Evolutionary conservation across 805 yeast genomes (phyloP).

Genomic region (Kodamaea nitidulidarum): DNA sequence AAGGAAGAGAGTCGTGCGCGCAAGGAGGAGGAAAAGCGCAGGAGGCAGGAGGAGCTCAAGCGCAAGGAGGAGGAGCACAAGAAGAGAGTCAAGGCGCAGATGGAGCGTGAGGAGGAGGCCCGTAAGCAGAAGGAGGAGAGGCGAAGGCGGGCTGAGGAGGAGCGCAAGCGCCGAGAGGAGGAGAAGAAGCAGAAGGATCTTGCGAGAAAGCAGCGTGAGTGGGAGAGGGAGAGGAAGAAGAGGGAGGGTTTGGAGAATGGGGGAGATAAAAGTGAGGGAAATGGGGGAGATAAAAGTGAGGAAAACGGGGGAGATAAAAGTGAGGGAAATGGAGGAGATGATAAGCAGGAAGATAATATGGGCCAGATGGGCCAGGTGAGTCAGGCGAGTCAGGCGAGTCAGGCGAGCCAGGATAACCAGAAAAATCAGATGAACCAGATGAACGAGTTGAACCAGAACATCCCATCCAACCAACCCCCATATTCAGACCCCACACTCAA

Average conservation of each 20-base stretch:
- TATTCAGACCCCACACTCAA: too few species aligned
- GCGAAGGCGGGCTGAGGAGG: constrained; percentile 11
- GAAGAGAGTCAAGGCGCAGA: constrained; percentile 27
- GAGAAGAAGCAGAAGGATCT: constrained; percentile 10
- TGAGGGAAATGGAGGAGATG: too few species aligned
- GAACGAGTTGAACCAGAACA: not conserved
- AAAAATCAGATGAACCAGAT: constrained; percentile 9
- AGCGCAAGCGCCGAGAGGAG: constrained; percentile 11
- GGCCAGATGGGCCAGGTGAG: constrained; percentile 10
- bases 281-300: too few species aligned
- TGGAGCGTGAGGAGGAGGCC: constrained; percentile 29
- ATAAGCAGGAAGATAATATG: constrained; percentile 4
- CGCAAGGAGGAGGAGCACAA: constrained; percentile 31
- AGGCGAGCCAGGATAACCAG: too few species aligned
- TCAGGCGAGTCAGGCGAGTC: constrained; percentile 5
- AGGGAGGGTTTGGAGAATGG: constrained; percentile 16
- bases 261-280: constrained; percentile 11
- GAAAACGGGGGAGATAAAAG: too few species aligned
- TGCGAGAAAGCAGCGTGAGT: constrained; percentile 10
- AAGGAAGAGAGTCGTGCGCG: constrained; percentile 37
- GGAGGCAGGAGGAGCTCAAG: constrained; percentile 33
- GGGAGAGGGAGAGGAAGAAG: constrained; percentile 6
- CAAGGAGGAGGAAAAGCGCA: constrained; percentile 49
- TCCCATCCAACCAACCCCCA: too few species aligned
- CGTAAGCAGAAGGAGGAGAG: constrained; percentile 17